Percentiles rank a stretch among this genome's conserved stretches.
phyloP scores from a whole-genome alignment of 495 filamentous ascomycete species.

The Hypoxylon rickii region DNA sequence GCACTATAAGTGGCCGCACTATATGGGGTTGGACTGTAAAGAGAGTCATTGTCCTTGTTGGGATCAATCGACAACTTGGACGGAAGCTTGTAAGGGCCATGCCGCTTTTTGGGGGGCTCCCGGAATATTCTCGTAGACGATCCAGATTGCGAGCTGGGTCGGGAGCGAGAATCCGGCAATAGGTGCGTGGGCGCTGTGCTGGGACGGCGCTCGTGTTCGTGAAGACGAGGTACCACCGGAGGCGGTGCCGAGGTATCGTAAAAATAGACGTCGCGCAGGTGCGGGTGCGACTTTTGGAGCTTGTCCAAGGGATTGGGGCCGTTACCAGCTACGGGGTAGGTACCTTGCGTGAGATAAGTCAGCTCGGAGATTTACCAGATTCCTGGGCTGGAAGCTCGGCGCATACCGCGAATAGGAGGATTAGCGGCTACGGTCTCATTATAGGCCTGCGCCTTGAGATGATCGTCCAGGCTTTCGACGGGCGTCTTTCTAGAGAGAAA shows the following conservation, averaged over 20 bases:
- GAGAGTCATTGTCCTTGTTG: constrained; percentile 13
- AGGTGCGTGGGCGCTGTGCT: constrained; percentile 43
- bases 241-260: constrained; percentile 36
- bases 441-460: constrained; percentile 40
- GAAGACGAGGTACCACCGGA: constrained; percentile 37
- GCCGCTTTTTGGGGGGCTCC: constrained; percentile 25
- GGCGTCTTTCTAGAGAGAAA: constrained; percentile 43
- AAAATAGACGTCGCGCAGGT: constrained; percentile 34
- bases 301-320: constrained; percentile 34
- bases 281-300: constrained; percentile 36
- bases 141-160: constrained; percentile 21
- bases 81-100: constrained; percentile 32
- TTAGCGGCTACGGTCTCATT: constrained; percentile 34
- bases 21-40: constrained; percentile 8
- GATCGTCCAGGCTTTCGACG: constrained; percentile 22
- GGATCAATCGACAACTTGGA: constrained; percentile 15
- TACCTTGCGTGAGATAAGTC: constrained; percentile 36
- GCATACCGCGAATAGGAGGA: constrained; percentile 43
- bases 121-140: constrained; percentile 8
- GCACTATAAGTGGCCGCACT: constrained; percentile 15
- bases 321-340: constrained; percentile 40
- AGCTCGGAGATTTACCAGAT: constrained; percentile 29
- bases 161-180: constrained; percentile 12
- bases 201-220: constrained; percentile 37
- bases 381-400: constrained; percentile 28